These are phyloP conservation scores for Macaranga tanarius DNA, from an alignment of 441 rosid genomes.

Conservation along the genomic window DNA sequence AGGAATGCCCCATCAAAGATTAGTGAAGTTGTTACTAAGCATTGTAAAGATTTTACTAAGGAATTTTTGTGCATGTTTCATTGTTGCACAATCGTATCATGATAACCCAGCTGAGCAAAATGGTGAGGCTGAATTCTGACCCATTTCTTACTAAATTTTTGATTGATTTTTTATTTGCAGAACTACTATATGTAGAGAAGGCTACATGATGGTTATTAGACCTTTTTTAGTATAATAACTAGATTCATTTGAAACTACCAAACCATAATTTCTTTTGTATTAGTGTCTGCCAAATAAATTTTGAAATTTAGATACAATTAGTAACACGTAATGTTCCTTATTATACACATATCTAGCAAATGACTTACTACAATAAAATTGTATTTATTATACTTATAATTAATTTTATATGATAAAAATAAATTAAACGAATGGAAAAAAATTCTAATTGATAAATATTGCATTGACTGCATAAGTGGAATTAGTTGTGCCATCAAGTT, in stretches of 20 bases:
- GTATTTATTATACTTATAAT: too few relatives aligned
- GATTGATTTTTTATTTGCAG: neutral
- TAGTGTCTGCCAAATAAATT: too few relatives aligned
- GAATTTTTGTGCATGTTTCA: slow-evolving; percentile 73
- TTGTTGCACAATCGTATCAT: slow-evolving; percentile 68
- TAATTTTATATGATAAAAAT: too few relatives aligned
- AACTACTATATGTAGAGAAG: neutral
- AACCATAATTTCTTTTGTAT: too few relatives aligned
- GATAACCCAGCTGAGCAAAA: slow-evolving; percentile 62
- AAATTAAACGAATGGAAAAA: too few relatives aligned
- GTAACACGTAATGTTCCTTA: too few relatives aligned
- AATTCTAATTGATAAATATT: too few relatives aligned
- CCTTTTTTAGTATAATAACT: neutral
- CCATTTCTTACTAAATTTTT: neutral
- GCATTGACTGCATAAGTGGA: slow-evolving; percentile 75
- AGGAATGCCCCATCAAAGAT: slow-evolving; percentile 53
- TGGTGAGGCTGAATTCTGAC: slow-evolving; percentile 46
- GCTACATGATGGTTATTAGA: neutral
- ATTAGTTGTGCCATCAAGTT: slow-evolving; percentile 84
- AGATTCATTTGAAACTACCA: neutral
- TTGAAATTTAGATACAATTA: too few relatives aligned
- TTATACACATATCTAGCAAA: too few relatives aligned
- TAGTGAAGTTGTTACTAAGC: slow-evolving; percentile 60
- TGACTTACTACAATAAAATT: too few relatives aligned
- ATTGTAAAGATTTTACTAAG: slow-evolving; percentile 81